Conservation (phyloP, 2,329 filamentous ascomycete species). For the Clarireedia paspali region DNA sequence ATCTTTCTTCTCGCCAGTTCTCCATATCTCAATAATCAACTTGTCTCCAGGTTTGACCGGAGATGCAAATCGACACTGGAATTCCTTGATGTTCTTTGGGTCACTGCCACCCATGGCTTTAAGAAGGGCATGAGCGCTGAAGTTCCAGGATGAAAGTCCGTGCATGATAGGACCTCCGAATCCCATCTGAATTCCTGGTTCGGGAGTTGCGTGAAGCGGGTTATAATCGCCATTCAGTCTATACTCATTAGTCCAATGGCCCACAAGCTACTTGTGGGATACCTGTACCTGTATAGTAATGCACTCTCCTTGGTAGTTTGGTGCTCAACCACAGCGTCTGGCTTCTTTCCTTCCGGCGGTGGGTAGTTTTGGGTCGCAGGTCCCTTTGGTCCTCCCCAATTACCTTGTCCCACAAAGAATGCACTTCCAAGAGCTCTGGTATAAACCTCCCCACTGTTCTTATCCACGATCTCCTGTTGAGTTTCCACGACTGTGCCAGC, state of each 20-base stretch:
- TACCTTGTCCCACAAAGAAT: slow-evolving; percentile 63
- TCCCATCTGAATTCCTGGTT: slow-evolving; percentile 81
- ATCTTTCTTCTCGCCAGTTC: slow-evolving; percentile 57
- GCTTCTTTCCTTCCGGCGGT: slow-evolving; percentile 61
- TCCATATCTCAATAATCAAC: slow-evolving; percentile 75
- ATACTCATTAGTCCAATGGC: background rate
- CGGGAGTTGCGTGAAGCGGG: slow-evolving; percentile 80
- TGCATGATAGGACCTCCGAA: slow-evolving; percentile 87
- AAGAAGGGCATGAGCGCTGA: slow-evolving; percentile 64
- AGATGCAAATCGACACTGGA: slow-evolving; percentile 79
- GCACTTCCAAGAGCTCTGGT: slow-evolving; percentile 49
- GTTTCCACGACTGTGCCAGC: slow-evolving; percentile 60
- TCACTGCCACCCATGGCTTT: slow-evolving; percentile 67
- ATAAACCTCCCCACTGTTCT: slow-evolving; percentile 49
- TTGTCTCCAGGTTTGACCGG: slow-evolving; percentile 80
- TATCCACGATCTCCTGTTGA: slow-evolving; percentile 57
- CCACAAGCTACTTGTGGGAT: background rate
- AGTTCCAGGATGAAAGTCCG: slow-evolving; percentile 83
- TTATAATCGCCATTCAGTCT: slow-evolving; percentile 92
- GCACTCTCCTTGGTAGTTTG: slow-evolving; percentile 67
- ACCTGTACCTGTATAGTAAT: slow-evolving; percentile 57
- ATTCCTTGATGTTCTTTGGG: slow-evolving; percentile 76
- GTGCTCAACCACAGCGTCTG: slow-evolving; percentile 62
- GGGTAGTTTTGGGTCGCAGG: slow-evolving; percentile 73
- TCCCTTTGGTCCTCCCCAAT: slow-evolving; percentile 87